phyloP scores from a whole-genome alignment of 257 asterid species.

The Solanum neorickii region DNA sequence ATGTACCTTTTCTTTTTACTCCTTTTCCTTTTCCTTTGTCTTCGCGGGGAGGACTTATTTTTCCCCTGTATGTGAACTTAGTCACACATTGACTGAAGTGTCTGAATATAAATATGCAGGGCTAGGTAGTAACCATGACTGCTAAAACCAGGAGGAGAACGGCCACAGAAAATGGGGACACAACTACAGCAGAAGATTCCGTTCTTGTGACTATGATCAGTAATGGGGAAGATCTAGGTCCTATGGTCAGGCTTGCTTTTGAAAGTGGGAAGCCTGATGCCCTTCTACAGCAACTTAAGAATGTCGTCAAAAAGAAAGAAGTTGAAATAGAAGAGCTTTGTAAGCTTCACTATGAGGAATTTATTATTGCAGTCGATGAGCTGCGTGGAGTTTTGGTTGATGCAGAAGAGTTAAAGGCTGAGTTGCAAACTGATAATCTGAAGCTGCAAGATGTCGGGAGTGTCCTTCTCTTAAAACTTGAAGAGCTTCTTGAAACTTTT shows the following conservation, averaged over 20 bases:
- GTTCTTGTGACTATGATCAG: constrained; percentile 72
- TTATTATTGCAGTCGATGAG: constrained; percentile 85
- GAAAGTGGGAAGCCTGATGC: constrained; percentile 76
- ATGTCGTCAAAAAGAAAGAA: constrained; percentile 68
- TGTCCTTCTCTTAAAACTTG: constrained; percentile 59
- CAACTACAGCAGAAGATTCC: constrained; percentile 47
- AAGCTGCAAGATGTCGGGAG: constrained; percentile 79
- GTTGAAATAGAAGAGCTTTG: constrained; percentile 91
- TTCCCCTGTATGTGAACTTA: background rate
- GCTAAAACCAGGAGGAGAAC: constrained; percentile 54
- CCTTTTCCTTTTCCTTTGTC: background rate
- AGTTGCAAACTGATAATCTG: constrained; percentile 71
- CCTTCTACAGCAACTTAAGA: constrained; percentile 66
- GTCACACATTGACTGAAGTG: background rate
- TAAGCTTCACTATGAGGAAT: constrained; percentile 90
- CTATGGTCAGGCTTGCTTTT: constrained; percentile 76
- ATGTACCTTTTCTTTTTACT: background rate
- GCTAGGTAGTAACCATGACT: constrained; percentile 28
- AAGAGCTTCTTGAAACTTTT: constrained; percentile 77
- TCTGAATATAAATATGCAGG: background rate
- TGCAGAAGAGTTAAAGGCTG: constrained; percentile 83
- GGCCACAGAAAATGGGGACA: constrained; percentile 58
- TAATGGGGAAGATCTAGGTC: constrained; percentile 85
- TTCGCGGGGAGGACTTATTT: background rate
- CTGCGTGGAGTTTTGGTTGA: constrained; percentile 90